Base-by-base conservation (phyloP, 805 yeast species). In the Pichia phayaonensis region DNA sequence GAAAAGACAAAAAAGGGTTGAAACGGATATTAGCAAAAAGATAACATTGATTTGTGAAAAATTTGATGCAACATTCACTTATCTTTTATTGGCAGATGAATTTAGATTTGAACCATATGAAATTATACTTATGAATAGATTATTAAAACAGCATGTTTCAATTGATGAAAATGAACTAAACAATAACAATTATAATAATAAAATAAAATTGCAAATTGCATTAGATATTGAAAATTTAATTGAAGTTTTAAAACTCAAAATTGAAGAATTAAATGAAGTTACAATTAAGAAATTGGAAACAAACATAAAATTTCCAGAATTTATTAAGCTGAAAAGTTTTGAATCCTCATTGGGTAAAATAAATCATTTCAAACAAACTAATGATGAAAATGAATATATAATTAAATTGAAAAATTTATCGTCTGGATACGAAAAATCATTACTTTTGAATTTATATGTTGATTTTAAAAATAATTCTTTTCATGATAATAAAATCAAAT, bases 21-120 rank as follows among this genome's bases (percentile, higher is more conserved):
- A 23, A 12, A 27, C 23, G 5, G 18, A 48, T 10, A 51, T 59
- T 15, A 43, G 47, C 40, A 47, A 53, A 24, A 44, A 51, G 24
- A 46, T 61, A 6, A 27, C 46, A 8, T n/a, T 42, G 0, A 23
- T 63, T 1, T 60, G 64, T 43, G 34, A 53, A 3, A 45, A 53
- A 16, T 57, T 46, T 38, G 47, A 54, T 21, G 58, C 62, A 2
- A 50, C 55, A 7, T 62, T 65, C 42, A 59, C 55, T 18, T 50
- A 56, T 8, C 50, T 65, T 8, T 51, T 61, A 6, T 44, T 65
- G 8, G 56, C 60, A 23, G 68, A 65, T 54, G 69, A 65, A 41
- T 63, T 56, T 41, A 51, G 41, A 20, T 61, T 54, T 50, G 47
- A 42, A 15, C 57, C 63, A 4, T 24, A 16, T n/a, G 60, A 63